Percentiles rank a stretch among this genome's conserved stretches.
phyloP scores from a whole-genome alignment of 2,329 filamentous ascomycete species.

The Fusarium bulbicola region DNA sequence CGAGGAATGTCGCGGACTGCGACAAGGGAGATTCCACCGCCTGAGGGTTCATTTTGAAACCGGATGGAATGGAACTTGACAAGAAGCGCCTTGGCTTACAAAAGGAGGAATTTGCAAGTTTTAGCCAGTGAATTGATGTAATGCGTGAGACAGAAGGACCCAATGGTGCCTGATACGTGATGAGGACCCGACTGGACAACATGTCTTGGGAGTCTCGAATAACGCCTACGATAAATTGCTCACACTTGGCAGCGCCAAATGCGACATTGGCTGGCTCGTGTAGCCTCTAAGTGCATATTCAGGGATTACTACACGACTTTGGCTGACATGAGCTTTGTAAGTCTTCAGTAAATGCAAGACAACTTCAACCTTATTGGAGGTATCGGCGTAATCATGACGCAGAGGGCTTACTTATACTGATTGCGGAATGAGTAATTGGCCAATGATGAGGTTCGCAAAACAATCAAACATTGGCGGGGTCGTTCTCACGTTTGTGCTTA shows the following conservation, averaged over 20 bases:
- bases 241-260: neutral
- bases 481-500: neutral
- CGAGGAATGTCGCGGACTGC: conserved; percentile 62
- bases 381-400: conserved; percentile 11
- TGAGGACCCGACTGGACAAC: neutral
- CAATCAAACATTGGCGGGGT: neutral
- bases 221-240: neutral
- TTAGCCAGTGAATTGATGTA: neutral
- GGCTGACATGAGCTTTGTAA: neutral
- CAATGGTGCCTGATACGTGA: neutral
- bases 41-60: conserved; percentile 45
- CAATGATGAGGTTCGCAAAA: neutral
- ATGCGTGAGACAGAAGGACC: neutral
- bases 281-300: conserved; percentile 10
- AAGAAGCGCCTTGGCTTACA: neutral
- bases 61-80: neutral
- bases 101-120: neutral
- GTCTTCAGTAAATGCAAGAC: neutral
- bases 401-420: neutral
- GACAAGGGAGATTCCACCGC: conserved; percentile 62
- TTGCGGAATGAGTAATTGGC: neutral
- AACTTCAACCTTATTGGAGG: neutral
- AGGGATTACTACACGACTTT: neutral
- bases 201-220: neutral
- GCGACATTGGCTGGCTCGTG: neutral